Base-by-base conservation (phyloP, 2,329 filamentous ascomycete species). In the Ciborinia camelliae region DNA sequence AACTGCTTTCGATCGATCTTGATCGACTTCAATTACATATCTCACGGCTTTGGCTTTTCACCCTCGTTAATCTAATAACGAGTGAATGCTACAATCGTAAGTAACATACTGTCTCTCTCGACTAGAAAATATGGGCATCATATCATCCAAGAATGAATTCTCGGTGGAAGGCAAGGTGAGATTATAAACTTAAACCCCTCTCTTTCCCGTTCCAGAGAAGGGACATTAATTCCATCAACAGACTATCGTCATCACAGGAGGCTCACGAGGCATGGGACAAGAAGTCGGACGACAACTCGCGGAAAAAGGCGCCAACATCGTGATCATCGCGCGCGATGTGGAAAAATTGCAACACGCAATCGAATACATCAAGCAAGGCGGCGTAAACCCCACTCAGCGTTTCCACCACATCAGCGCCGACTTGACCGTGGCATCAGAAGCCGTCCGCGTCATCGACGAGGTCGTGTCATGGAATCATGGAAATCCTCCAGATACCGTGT, bases 231-330 rank as follows among this genome's bases (percentile, higher is more conserved):
- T 20, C 20, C 55, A 47, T 57, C 41, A 65, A 10, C 70, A 96
- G 91, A 96, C 92, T 2, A 82, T 95, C 60, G 80, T 97, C 64
- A 81, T 98, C 64, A 97, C 94, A 0, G 94, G 94, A 58, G 92
- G 88, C 43, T 97, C 94, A 0, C 90, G 96, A 74, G 94, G 94
- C 63, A 90, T 96, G 88, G 94, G 94, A 65, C 86, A 87, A 70
- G 85, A 86, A 57, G 84, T 87, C 30, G 91, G 88, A 8, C 82
- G 85, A 58, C 82, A 92, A 68, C 85, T 97, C 51, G 84, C 93
- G 3, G 81, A 84, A 59, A 92, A 91, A 76, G 94, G 94, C 57
- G 93, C 93, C 67, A 90, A 92, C 75, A 76, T 98, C 64, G 85
- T 95, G 68, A 86, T 97, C 68, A 87, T 97, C 62, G 89, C 93